These are phyloP conservation scores for Peronospora farinosa DNA, from an alignment of 352 stramenopile species.

Conservation along the genomic window DNA sequence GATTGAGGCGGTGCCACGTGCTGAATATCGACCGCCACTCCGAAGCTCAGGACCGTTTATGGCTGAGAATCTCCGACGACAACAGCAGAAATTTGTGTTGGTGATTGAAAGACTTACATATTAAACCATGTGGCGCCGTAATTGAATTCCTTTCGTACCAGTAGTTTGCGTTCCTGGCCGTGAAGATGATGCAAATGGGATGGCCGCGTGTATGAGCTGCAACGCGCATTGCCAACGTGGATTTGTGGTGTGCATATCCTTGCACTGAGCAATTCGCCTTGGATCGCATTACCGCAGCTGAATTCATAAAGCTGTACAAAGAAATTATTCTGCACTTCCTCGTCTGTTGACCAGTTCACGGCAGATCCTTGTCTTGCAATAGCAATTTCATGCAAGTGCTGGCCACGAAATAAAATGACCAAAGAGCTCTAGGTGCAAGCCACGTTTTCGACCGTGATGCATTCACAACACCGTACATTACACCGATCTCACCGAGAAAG, in stretches of 20 bases:
- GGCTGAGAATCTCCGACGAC: too few species aligned
- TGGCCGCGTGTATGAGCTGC: too few species aligned
- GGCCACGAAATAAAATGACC: conserved; percentile 88
- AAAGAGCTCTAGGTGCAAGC: conserved; percentile 87
- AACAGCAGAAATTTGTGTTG: too few species aligned
- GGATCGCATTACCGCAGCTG: conserved; percentile 74
- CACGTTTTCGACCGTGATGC: conserved; percentile 82
- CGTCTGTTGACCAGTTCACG: conserved; percentile 85
- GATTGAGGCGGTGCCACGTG: too few species aligned
- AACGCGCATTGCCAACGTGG: conserved; percentile 66
- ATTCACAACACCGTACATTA: conserved; percentile 90
- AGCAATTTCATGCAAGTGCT: conserved; percentile 73
- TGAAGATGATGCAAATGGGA: too few species aligned
- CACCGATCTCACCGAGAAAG: conserved; percentile 90
- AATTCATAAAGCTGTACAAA: conserved; percentile 91
- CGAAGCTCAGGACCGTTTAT: too few species aligned
- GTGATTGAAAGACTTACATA: too few species aligned
- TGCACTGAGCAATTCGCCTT: conserved; percentile 84
- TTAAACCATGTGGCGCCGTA: too few species aligned
- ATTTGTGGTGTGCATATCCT: conserved; percentile 62
- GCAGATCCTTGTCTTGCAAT: conserved; percentile 86
- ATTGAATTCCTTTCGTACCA: too few species aligned
- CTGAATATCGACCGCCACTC: too few species aligned
- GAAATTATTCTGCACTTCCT: conserved; percentile 89
- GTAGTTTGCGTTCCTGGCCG: too few species aligned